Base-by-base conservation (phyloP, 164 flowering plant genomes). In the Paratinospora sagittata region DNA sequence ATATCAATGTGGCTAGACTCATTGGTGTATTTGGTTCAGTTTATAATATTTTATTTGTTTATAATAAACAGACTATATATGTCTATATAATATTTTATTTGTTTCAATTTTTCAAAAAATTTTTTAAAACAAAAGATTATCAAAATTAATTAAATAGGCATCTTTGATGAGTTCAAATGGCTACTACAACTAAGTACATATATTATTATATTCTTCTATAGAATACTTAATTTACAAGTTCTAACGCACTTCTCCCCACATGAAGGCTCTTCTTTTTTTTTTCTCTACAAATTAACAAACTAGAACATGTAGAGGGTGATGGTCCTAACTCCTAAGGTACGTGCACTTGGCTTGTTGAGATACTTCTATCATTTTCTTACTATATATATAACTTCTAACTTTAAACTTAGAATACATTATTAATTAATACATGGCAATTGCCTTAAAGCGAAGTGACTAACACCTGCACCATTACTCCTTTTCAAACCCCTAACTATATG, bases 181-280 rank as follows among this genome's bases (percentile, higher is more conserved):
- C 9, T 43, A 16, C 14, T 43, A 43, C 1, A 43, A 43, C 49
- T 16, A 52, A 43, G 34, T 4, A 66, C 49, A n/a, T 67, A 37
- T 27, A 19, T 17, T 21, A 37, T 19, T 13, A n/a, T 30, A 65
- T 17, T 45, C 34, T 27, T 3, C 39, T 36, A 8, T 36, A 47
- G 37, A 68, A 47, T 69, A 33, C 63, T 55, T 69, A 8, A 39
- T 70, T 52, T 24, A 34, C 65, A 60, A 70, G 66, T 39, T 70
- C 34, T 60, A 47, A 70, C 16, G 43, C 65, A 69, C 72, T 60
- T 24, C 72, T 49, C 47, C 13, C n/a, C n/a, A n/a, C 16, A 6
- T 36, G 2, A 49, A 60, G 63, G 55, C 57, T 55, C 43, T 6
- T 66, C 30, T 21, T 47, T 14, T 68, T 39, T 21, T 26, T 27